Conservation (phyloP, 2,329 filamentous ascomycete species). For the Claviceps arundinis region DNA sequence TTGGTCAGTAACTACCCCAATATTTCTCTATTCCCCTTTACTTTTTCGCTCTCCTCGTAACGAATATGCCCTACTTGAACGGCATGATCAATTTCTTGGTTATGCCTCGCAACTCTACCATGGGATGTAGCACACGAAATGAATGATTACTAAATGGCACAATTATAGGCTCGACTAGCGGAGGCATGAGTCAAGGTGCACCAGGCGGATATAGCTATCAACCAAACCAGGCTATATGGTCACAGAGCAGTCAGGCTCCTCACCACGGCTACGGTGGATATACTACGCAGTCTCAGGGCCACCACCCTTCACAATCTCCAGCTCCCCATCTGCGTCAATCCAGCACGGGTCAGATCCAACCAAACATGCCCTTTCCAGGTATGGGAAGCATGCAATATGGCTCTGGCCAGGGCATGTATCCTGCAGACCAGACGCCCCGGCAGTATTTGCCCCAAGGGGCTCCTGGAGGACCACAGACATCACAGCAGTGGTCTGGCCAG, state of each 20-base stretch:
- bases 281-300: constrained; percentile 38
- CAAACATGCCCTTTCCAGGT: constrained; percentile 47
- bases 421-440: constrained; percentile 48
- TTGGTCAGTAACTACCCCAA: constrained; percentile 54
- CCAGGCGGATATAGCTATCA: constrained; percentile 54
- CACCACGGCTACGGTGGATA: constrained; percentile 42
- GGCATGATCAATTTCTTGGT: neutral
- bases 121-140: neutral
- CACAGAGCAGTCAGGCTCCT: constrained; percentile 51
- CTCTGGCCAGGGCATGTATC: constrained; percentile 43
- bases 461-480: constrained; percentile 34
- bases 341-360: constrained; percentile 42
- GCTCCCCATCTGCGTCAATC: constrained; percentile 48
- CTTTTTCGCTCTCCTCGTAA: neutral
- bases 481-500: constrained; percentile 43
- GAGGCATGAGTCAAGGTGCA: constrained; percentile 35
- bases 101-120: neutral
- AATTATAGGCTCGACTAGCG: constrained; percentile 34
- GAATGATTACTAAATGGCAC: neutral
- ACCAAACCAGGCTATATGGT: constrained; percentile 47
- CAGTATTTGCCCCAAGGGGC: constrained; percentile 55
- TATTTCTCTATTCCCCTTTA: constrained; percentile 21
- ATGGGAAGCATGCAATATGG: constrained; percentile 49
- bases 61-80: too few relatives aligned
- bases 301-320: constrained; percentile 39